Conservation (phyloP, 2,329 filamentous ascomycete genomes). For the Colletotrichum sp. region DNA sequence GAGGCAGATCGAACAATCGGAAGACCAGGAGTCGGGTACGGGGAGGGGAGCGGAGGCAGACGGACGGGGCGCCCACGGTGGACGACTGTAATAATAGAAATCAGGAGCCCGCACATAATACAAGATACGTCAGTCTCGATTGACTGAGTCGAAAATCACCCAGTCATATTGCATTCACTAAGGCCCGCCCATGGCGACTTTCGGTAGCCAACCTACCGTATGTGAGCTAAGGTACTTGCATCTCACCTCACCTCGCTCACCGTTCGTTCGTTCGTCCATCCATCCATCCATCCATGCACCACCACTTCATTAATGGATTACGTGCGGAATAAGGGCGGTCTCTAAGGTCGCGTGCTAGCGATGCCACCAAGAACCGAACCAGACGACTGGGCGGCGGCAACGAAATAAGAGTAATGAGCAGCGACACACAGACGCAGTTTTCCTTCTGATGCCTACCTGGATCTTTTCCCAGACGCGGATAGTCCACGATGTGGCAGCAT, state of each 20-base stretch:
- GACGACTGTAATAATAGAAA: slow-evolving; percentile 17
- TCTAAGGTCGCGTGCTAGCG: neutral
- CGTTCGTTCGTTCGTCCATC: neutral
- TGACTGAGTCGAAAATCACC: neutral
- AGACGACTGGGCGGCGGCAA: neutral
- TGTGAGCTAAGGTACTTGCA: neutral
- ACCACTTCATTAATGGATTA: neutral
- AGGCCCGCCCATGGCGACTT: neutral
- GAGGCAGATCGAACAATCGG: slow-evolving; percentile 2
- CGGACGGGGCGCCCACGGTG: neutral
- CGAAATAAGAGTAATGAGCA: neutral
- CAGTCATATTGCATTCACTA: neutral
- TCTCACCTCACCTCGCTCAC: neutral
- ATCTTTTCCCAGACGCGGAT: neutral
- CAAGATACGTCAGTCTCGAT: slow-evolving; percentile 7
- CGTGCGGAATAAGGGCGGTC: neutral
- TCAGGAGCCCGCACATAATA: neutral
- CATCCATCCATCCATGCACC: neutral
- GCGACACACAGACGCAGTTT: neutral
- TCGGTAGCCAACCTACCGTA: neutral
- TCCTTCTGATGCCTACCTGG: neutral
- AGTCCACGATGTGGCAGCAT: neutral
- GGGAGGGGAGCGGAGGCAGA: neutral
- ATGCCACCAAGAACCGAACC: neutral
- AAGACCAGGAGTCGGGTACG: neutral